Evolutionary conservation across 169 alveolate species (phyloP), one percentile per base, ranked within the genome.

Genomic region (Babesia ovata): DNA sequence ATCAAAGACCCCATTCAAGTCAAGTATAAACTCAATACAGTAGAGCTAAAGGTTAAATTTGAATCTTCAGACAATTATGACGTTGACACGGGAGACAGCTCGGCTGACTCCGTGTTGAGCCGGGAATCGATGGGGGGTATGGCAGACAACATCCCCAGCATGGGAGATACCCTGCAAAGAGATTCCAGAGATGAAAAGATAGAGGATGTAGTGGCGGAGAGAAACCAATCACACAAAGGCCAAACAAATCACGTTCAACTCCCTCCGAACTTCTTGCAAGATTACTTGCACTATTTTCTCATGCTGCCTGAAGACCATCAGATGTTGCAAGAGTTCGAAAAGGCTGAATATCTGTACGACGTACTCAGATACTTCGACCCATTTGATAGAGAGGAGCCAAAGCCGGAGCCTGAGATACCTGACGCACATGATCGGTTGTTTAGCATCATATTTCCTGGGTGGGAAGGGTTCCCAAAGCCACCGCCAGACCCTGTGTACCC

Each of bases 391-490:
- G 70, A 46, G 29, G 56, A 12, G n/a, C 52, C 61, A 3, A 26
- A 56, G 42, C 58, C 42, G 52, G 60, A 67, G 22, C 62, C 65
- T 10, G 76, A 76, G 14, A 4, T 59, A 11, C 42, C 39, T 0
- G 75, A 29, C 26, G 26, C 62, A 50, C 54, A 42, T 33, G 81
- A 69, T 33, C 21, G 74, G 22, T 36, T 78, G 21, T 69, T 66
- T 53, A 59, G 28, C 22, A 19, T 69, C 21, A 14, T 65, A 14
- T 78, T 78, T 29, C 82, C 87, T 3, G 61, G 56, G 12, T 45
- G 22, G n/a, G 75, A 78, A 10, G 87, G 79, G 48, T 78, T 78
- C 76, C 87, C 87, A 3, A 78, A 70, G 46, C 29, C 22, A 2
- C 65, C 73, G 22, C 63, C 73, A 33, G 69, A 67, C 26, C 61